phyloP scores from a whole-genome alignment of 2,329 filamentous ascomycete species.

The Myriangium duriaei region DNA sequence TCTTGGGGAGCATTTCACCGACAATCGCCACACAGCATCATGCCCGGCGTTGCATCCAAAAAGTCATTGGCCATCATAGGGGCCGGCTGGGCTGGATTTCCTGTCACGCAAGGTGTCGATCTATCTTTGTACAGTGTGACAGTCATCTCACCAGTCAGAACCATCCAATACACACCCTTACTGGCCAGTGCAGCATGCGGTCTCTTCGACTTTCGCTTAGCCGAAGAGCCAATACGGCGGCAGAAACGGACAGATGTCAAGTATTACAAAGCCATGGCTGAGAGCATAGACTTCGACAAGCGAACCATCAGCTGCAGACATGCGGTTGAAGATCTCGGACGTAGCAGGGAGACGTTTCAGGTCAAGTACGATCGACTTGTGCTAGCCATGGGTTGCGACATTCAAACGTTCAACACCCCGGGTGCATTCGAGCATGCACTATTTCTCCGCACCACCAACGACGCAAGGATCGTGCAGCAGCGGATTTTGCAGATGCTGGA shows the following conservation, averaged over 20 bases:
- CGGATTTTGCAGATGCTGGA: constrained; percentile 27
- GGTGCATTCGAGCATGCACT: constrained; percentile 28
- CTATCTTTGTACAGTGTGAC: constrained; percentile 27
- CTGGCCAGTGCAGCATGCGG: constrained; percentile 33
- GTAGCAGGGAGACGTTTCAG: constrained; percentile 22
- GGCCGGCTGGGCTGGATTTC: constrained; percentile 31
- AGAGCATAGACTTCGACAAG: constrained; percentile 26
- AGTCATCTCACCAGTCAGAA: constrained; percentile 31
- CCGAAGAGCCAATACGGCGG: constrained; percentile 32
- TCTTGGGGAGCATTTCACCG: too few relatives aligned
- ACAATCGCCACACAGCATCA: too few relatives aligned
- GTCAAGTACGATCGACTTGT: constrained; percentile 32
- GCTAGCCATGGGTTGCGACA: constrained; percentile 31
- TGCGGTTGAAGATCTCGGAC: constrained; percentile 18
- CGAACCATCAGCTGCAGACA: constrained; percentile 26
- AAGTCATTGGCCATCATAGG: constrained; percentile 24
- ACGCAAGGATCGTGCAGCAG: constrained; percentile 24
- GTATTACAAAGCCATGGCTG: constrained; percentile 31
- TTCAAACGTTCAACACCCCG: constrained; percentile 29
- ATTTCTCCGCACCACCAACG: constrained; percentile 26
- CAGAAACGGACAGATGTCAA: constrained; percentile 19
- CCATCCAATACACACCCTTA: constrained; percentile 33
- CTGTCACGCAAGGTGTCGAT: constrained; percentile 25
- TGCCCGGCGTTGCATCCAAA: constrained; percentile 6
- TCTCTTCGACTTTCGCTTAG: constrained; percentile 33